Evolutionary conservation across 179 eudicot genomes (phyloP).

Genomic region (Dionaea muscipula): DNA sequence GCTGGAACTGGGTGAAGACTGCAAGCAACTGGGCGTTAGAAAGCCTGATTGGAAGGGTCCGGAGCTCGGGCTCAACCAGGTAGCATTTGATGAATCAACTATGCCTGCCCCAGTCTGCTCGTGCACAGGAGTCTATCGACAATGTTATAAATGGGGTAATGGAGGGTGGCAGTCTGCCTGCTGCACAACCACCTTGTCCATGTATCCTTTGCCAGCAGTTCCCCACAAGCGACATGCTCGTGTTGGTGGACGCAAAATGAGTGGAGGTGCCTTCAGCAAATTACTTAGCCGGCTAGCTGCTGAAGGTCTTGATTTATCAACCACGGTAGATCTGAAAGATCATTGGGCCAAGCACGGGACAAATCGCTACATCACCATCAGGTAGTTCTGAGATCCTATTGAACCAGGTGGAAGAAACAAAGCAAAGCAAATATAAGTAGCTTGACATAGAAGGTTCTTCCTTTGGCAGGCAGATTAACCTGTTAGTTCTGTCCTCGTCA

Average conservation of each 20-base stretch:
- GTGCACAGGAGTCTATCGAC: slow-evolving; percentile 61
- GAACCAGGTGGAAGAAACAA: no score
- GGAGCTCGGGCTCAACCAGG: slow-evolving; percentile 70
- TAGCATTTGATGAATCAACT: slow-evolving; percentile 57
- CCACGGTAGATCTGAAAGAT: slow-evolving; percentile 49
- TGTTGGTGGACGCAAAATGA: slow-evolving; percentile 91
- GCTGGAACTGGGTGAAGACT: slow-evolving; percentile 29
- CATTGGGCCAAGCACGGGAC: slow-evolving; percentile 98
- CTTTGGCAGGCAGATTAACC: no score
- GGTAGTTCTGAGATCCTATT: no score
- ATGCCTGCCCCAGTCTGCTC: slow-evolving; percentile 93
- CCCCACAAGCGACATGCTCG: slow-evolving; percentile 87
- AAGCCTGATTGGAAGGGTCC: slow-evolving; percentile 40
- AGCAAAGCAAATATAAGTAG: no score
- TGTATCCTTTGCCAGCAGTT: slow-evolving; percentile 78
- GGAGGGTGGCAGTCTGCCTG: slow-evolving; percentile 98
- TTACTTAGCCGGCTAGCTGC: slow-evolving; percentile 72
- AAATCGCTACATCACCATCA: slow-evolving; percentile 77
- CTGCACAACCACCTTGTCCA: slow-evolving; percentile 75
- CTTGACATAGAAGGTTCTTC: no score
- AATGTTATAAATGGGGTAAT: slow-evolving; percentile 92
- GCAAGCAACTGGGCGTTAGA: slow-evolving; percentile 14
- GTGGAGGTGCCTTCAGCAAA: slow-evolving; percentile 85
- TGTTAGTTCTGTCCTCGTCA: no score
- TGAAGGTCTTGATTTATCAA: slow-evolving; percentile 76